Evolutionary conservation across 2,329 filamentous ascomycete genomes (phyloP), one percentile per base, ranked within the genome.

Genomic region (Alternaria arbusti): DNA sequence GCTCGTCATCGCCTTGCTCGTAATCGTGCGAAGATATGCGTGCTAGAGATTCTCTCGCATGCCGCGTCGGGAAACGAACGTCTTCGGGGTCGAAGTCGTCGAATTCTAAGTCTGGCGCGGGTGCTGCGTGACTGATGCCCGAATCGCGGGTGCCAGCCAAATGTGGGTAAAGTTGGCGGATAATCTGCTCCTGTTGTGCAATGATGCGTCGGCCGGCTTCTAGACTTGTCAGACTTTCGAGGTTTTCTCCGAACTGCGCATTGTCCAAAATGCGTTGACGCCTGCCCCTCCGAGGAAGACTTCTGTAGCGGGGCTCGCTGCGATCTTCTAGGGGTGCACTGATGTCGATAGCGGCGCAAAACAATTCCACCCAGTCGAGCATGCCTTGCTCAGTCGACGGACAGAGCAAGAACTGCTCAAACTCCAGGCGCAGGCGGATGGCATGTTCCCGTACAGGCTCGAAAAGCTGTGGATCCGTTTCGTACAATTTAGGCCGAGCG

Each of bases 331-430:
- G 85, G 1, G 90, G 87, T 1, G 87, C 83, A 12, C 90, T 88
- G 20, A 94, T 86, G 72, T 92, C 89, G 63, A 94, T 91, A 50
- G 89, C 90, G n/a, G 90, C 89, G 71, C 90, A 91, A 43, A 80
- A 81, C 3, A 84, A 83, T 72, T 92, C 89, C 3, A 93, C 81
- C 89, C 91, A 91, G 54, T 85, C 85, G 64, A 92, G 84, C 75
- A 93, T 91, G 1, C 85, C 87, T 59, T 88, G 86, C 57, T 92
- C 82, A 54, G 88, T 86, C 56, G 87, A 81, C 67, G 90, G 90
- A 3, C 89, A 89, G 8, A 94, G 80, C 20, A 94, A 80, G 63
- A 94, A 89, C 73, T 94, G 91, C 69, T 94, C 90, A 2, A 88
- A 88, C 78, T 94, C 91, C 30, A 89, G 86, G 26, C 91, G 86